Percentiles rank a stretch among this genome's conserved stretches.
Conservation (phyloP, 345 rosid species). For the Aquilaria yunnanensis region DNA sequence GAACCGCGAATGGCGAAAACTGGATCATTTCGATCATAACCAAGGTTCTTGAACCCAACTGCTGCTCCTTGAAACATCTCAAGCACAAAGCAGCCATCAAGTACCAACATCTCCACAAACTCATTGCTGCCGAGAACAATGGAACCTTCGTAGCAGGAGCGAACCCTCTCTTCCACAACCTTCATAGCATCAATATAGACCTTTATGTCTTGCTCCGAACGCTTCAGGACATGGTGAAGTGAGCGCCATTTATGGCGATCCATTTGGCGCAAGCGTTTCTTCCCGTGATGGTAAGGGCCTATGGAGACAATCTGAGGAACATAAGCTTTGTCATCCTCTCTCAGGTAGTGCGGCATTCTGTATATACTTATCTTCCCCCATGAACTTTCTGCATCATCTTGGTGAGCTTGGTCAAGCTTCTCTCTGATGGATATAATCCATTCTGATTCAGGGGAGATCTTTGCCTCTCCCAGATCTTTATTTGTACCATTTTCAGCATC, state of each 20-base stretch:
- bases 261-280: constrained; percentile 61
- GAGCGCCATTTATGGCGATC: constrained; percentile 85
- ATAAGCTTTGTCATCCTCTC: constrained; percentile 68
- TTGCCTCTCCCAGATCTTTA: constrained; percentile 13
- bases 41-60: constrained; percentile 59
- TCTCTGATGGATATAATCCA: constrained; percentile 67
- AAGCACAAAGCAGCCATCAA: constrained; percentile 79
- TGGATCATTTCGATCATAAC: constrained; percentile 75
- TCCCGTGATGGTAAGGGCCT: constrained; percentile 83
- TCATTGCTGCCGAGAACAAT: constrained; percentile 55
- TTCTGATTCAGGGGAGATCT: constrained; percentile 33
- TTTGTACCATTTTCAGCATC: constrained; percentile 9
- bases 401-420: constrained; percentile 52
- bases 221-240: constrained; percentile 55
- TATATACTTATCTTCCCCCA: constrained; percentile 65
- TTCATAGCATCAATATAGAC: constrained; percentile 51
- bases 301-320: constrained; percentile 72
- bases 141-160: constrained; percentile 64
- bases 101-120: constrained; percentile 77
- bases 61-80: constrained; percentile 74
- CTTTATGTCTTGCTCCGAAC: constrained; percentile 44
- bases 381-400: constrained; percentile 48
- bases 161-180: constrained; percentile 63
- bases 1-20: constrained; percentile 79
- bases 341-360: constrained; percentile 46